phyloP scores from a whole-genome alignment of 768 basidiomycete genomes.

The Harrya chromipes region DNA sequence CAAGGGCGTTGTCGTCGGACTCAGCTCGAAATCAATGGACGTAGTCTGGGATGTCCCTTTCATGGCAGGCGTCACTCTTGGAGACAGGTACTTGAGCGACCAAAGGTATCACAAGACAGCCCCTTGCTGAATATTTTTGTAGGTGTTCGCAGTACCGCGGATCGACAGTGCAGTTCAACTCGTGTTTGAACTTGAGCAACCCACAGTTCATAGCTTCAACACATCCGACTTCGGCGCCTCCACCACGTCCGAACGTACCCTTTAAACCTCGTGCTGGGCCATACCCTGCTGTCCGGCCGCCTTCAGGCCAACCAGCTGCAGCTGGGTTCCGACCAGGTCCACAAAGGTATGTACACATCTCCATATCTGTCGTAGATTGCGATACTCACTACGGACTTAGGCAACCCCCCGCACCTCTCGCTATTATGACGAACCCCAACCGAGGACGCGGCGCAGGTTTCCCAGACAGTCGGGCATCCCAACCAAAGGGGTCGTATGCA shows the following conservation, averaged over 20 bases:
- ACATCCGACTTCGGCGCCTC: constrained; percentile 51
- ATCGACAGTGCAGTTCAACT: constrained; percentile 79
- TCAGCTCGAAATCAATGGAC: constrained; percentile 86
- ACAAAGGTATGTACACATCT: constrained; percentile 12
- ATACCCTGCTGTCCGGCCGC: constrained; percentile 55
- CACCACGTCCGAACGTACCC: constrained; percentile 44
- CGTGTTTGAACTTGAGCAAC: constrained; percentile 84
- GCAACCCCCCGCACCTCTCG: constrained; percentile 45
- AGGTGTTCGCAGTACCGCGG: constrained; percentile 94
- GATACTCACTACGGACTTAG: constrained; percentile 9
- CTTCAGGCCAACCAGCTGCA: constrained; percentile 50
- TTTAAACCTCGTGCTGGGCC: constrained; percentile 72
- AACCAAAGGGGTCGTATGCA: constrained; percentile 10
- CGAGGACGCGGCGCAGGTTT: constrained; percentile 33
- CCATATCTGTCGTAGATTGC: background rate
- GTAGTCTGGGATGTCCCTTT: constrained; percentile 96
- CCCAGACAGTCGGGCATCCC: constrained; percentile 10
- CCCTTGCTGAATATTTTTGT: background rate
- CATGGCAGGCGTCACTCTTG: constrained; percentile 86
- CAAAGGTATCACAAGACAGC: background rate
- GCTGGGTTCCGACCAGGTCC: constrained; percentile 66
- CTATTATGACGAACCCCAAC: constrained; percentile 79
- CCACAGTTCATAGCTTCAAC: constrained; percentile 84
- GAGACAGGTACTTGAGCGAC: constrained; percentile 56
- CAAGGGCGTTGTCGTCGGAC: constrained; percentile 91